Percentiles rank a stretch among this genome's conserved stretches.
phyloP scores from a whole-genome alignment of 2,329 filamentous ascomycete genomes.

The Diplocarpon mali region DNA sequence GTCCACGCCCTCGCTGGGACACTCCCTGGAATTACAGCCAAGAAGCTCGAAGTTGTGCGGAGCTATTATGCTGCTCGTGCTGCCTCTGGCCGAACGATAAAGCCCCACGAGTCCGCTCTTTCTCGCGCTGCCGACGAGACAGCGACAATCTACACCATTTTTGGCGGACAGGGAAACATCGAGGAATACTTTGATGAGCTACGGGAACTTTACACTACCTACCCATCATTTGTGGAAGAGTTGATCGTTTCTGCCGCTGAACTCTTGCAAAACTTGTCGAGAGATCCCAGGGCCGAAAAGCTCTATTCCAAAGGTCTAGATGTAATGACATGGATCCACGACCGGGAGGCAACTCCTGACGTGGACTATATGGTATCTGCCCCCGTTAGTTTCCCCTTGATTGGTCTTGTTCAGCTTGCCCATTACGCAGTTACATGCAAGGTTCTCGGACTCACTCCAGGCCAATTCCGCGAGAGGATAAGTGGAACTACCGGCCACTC shows the following conservation, averaged over 20 bases:
- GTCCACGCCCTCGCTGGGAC: conserved; percentile 80
- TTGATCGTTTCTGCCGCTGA: conserved; percentile 73
- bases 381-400: conserved; percentile 90
- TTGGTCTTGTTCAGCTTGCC: conserved; percentile 88
- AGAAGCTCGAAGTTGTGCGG: conserved; percentile 82
- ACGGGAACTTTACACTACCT: conserved; percentile 80
- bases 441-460: conserved; percentile 79
- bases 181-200: conserved; percentile 99
- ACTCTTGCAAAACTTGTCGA: conserved; percentile 73
- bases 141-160: conserved; percentile 84
- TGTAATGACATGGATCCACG: conserved; percentile 84
- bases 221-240: conserved; percentile 81
- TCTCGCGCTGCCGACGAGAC: conserved; percentile 78
- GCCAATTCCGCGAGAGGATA: conserved; percentile 74
- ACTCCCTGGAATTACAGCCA: conserved; percentile 80
- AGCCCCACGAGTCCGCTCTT: conserved; percentile 86
- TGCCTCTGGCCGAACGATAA: conserved; percentile 75
- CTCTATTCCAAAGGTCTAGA: conserved; percentile 96
- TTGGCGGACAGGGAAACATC: conserved; percentile 96
- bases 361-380: conserved; percentile 89
- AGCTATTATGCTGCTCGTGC: conserved; percentile 87
- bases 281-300: conserved; percentile 81
- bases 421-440: conserved; percentile 94
- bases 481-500: conserved; percentile 91
- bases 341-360: conserved; percentile 82